A percentile compares a stretch with the other conserved stretches of the same genome.
Conservation (phyloP, 352 stramenopile genomes). For the Phytophthora melonis region DNA sequence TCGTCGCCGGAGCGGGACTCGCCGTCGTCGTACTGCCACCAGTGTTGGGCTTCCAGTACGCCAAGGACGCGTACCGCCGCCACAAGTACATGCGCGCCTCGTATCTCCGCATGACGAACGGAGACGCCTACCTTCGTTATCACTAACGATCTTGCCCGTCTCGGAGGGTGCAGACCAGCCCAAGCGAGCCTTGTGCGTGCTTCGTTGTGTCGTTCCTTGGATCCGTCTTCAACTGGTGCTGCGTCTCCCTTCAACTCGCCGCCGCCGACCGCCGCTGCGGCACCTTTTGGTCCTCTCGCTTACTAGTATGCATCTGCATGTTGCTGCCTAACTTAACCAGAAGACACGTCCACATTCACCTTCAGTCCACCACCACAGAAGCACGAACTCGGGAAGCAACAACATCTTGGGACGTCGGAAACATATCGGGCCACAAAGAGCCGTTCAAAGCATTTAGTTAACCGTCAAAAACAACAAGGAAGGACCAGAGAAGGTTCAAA, state of each 20-base stretch:
- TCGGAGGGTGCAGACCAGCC: constrained; percentile 5
- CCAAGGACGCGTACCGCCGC: constrained; percentile 54
- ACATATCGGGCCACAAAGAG: constrained; percentile 32
- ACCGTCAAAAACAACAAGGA: constrained; percentile 22
- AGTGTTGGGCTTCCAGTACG: constrained; percentile 69
- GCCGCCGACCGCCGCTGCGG: background rate
- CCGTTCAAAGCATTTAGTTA: constrained; percentile 46
- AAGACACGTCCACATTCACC: constrained; percentile 22
- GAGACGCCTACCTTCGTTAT: constrained; percentile 40
- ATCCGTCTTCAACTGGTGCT: constrained; percentile 8
- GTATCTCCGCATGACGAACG: constrained; percentile 38
- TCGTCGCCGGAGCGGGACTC: constrained; percentile 64
- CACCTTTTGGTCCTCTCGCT: constrained; percentile 3
- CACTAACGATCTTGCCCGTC: constrained; percentile 13
- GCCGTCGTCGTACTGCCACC: constrained; percentile 76
- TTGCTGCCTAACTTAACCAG: constrained; percentile 29
- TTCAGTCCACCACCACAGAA: background rate
- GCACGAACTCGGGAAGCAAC: constrained; percentile 3
- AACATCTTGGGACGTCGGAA: constrained; percentile 18
- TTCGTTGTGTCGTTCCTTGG: constrained; percentile 14
- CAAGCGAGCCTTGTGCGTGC: constrained; percentile 5
- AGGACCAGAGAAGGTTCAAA: constrained; percentile 1
- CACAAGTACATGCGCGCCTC: constrained; percentile 52
- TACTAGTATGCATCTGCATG: constrained; percentile 20
- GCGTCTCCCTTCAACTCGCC: constrained; percentile 16